Percentiles rank a stretch among this genome's conserved stretches.
phyloP scores from a whole-genome alignment of 2,329 filamentous ascomycete genomes.

The Calonectria pauciramosa region DNA sequence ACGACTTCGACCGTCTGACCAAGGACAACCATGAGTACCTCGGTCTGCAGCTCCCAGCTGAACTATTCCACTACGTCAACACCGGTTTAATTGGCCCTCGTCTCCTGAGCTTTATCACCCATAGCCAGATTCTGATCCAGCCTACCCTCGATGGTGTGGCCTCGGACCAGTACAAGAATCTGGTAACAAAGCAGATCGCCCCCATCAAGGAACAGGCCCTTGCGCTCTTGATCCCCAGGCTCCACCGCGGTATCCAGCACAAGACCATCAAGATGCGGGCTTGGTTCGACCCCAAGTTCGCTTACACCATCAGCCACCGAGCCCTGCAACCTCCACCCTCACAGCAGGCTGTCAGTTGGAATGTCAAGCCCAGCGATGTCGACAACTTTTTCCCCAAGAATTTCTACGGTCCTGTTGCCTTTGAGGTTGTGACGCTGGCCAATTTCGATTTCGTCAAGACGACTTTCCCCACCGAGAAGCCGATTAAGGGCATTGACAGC shows the following conservation, averaged over 20 bases:
- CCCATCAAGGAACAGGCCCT: constrained; percentile 83
- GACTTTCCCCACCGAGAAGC: constrained; percentile 72
- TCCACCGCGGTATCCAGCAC: constrained; percentile 87
- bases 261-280: constrained; percentile 83
- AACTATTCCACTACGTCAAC: constrained; percentile 92
- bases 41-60: constrained; percentile 88
- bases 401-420: constrained; percentile 60
- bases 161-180: constrained; percentile 83
- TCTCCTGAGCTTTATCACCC: constrained; percentile 85
- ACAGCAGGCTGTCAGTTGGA: constrained; percentile 73
- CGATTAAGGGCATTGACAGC: constrained; percentile 73
- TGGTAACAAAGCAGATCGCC: constrained; percentile 81
- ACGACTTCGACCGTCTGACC: constrained; percentile 81
- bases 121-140: constrained; percentile 81
- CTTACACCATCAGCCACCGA: constrained; percentile 76
- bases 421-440: constrained; percentile 77
- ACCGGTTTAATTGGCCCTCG: constrained; percentile 84
- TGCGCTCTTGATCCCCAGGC: constrained; percentile 81
- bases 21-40: constrained; percentile 90
- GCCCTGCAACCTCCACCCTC: constrained; percentile 62
- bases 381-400: constrained; percentile 60
- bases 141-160: constrained; percentile 90
- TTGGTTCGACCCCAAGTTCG: constrained; percentile 84
- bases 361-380: constrained; percentile 73
- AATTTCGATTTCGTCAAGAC: constrained; percentile 78